Conservation (phyloP, 2,329 filamentous ascomycete genomes). For the Colletotrichum sp. region DNA sequence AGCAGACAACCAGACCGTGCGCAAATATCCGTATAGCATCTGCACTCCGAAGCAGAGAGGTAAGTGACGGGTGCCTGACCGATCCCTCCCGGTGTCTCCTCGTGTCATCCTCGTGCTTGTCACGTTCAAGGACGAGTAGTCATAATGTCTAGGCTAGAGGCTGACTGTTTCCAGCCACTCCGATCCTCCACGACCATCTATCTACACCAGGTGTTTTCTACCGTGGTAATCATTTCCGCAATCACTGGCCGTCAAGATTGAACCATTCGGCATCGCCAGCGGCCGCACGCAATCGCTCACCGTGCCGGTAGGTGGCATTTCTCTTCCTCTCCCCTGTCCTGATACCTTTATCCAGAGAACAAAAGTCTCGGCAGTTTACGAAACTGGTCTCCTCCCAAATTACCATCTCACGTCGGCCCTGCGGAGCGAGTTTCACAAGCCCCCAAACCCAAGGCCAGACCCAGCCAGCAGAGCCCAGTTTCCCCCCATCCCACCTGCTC, state of each 20-base stretch:
- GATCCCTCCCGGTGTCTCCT: neutral
- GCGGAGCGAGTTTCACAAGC: slow-evolving; percentile 32
- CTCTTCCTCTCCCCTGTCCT: slow-evolving; percentile 11
- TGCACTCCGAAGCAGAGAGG: neutral
- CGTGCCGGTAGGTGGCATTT: slow-evolving; percentile 11
- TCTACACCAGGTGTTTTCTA: neutral
- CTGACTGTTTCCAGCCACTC: slow-evolving; percentile 4
- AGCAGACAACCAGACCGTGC: neutral
- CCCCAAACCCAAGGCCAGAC: slow-evolving; percentile 10
- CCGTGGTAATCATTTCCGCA: neutral
- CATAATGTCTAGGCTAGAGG: neutral
- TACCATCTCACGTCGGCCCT: slow-evolving; percentile 30
- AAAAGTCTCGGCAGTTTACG: slow-evolving; percentile 34
- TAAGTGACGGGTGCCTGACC: slow-evolving; percentile 4
- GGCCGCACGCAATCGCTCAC: neutral
- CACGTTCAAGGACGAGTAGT: neutral
- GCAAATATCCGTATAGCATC: neutral
- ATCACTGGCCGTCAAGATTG: neutral
- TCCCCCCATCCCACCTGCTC: neutral
- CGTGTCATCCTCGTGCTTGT: neutral
- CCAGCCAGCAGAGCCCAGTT: neutral
- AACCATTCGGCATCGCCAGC: neutral
- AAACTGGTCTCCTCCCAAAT: slow-evolving; percentile 27
- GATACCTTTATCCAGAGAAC: slow-evolving; percentile 22
- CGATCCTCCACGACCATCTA: neutral